These are phyloP conservation scores for Trichoderma lentiforme DNA, from an alignment of 2,329 filamentous ascomycete species.

Conservation along the genomic window DNA sequence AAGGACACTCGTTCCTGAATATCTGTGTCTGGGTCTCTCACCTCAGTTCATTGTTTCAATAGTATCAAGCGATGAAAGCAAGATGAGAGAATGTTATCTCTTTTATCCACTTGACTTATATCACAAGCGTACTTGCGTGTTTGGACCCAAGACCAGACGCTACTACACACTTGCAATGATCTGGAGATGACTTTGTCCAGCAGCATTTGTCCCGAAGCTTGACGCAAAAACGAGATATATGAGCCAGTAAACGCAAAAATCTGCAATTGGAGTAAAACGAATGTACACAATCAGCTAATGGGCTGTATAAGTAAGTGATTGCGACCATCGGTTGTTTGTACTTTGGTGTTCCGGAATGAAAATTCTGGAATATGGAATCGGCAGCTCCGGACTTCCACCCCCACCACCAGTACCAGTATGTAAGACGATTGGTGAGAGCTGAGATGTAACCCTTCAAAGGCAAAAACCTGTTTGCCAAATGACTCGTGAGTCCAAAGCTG, in stretches of 20 bases:
- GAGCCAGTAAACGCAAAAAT: background rate
- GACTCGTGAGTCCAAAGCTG: background rate
- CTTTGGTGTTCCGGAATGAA: background rate
- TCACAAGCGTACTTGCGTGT: background rate
- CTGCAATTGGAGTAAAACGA: rapidly evolving
- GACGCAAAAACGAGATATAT: background rate
- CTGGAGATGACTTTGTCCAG: background rate
- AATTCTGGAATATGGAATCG: background rate
- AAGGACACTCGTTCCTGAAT: background rate
- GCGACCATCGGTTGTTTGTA: background rate
- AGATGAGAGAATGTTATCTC: background rate
- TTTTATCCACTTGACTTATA: no score
- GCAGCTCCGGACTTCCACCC: background rate
- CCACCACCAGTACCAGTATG: background rate
- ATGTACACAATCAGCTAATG: background rate
- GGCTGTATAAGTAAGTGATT: background rate
- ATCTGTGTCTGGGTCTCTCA: background rate
- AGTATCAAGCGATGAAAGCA: background rate
- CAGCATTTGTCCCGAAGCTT: background rate
- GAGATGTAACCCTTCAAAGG: background rate
- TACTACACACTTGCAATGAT: background rate
- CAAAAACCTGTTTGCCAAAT: background rate
- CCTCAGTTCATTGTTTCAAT: background rate
- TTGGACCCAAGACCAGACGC: background rate
- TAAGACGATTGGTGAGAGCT: background rate